Base-by-base conservation (phyloP, 1,139 yeast species). In the Pichia norvegensis region DNA sequence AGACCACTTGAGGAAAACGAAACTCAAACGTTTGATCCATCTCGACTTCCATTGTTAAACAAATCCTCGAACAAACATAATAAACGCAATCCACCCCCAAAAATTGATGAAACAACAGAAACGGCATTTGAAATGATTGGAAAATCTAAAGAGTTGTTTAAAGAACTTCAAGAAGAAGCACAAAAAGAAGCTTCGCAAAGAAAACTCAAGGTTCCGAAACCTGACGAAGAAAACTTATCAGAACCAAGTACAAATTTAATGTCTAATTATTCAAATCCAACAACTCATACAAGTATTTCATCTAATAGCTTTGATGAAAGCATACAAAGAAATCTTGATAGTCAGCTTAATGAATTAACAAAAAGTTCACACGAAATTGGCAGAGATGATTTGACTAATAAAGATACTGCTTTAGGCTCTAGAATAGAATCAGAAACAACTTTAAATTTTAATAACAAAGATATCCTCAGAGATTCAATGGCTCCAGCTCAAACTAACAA, bases 231-330 rank as follows among this genome's bases (percentile, higher is more conserved):
- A 20, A 49, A 55, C 3, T 41, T 42, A 27, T 58, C 62, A 1
- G 60, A 59, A 42, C 58, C 60, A 33, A 53, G 59, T 41, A 56
- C 64, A 3, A 55, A 59, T 35, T 52, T 55, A 1, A 52, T 55
- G 48, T 59, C 63, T 2, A 62, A 59, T 3, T 76, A 73, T 55
- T 75, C 81, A 1, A 68, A 70, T 48, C 76, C 77, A 23, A 74
- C 80, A 29, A 67, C 77, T 22, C 43, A 33, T 16, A 54, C 58
- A 3, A 52, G 53, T 46, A 21, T 52, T 11, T 37, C 44, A 4
- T 51, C 55, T 6, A 21, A 33, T 16, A 38, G 45, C 31, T 29
- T 43, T 56, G 33, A 21, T 7, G 44, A 47, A 14, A 41, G 38
- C n/a, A 27, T 27, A 27, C 31, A 27, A 6, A 27, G 14, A 13